Evolutionary conservation across 768 basidiomycete species (phyloP), one percentile per base, ranked within the genome.

Genomic region (Hypholoma sublateritium): DNA sequence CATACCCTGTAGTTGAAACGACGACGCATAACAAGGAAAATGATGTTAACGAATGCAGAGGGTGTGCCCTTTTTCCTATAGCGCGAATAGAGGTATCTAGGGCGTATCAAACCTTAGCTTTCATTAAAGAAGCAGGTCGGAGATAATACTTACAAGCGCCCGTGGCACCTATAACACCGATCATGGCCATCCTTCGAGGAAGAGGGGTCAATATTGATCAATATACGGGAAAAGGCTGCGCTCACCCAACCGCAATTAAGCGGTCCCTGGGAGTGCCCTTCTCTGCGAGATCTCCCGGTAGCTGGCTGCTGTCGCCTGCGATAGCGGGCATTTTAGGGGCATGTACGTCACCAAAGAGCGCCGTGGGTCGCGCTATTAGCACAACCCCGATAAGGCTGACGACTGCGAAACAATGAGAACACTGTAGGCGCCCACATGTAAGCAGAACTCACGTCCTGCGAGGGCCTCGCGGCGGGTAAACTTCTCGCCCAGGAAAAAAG

Each of bases 331-430:
- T 50, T 44, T 56, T 43, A 13, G 57, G 60, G n/a, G 44, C 22
- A 42, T 59, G 46, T 17, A 62, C 72, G 51, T 48, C 53, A 3
- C 87, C 88, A 62, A 97, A 95, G 6, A 97, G 62, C 50, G 85
- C 84, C 0, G 79, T 72, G 0, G 94, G 94, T 35, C 91, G 78
- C 11, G 93, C 90, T 49, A 97, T 92, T 7, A 94, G 76, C 13
- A 95, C 68, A 8, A 93, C 91, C 0, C 93, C 94, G 8, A 81
- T 42, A 32, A 95, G 77, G 68, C 90, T 88, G 46, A 80, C 77
- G 7, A 88, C 83, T 82, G 63, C 5, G 16, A 14, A 34, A 8
- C 34, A 48, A n/a, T 59, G 22, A 53, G n/a, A 51, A 17, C 5
- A 17, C 12, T 13, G 42, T 17, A 48, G 3, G 34, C 32, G 14